Evolutionary conservation across 495 filamentous ascomycete genomes (phyloP).

Genomic region (Hypoxylon intermedium): DNA sequence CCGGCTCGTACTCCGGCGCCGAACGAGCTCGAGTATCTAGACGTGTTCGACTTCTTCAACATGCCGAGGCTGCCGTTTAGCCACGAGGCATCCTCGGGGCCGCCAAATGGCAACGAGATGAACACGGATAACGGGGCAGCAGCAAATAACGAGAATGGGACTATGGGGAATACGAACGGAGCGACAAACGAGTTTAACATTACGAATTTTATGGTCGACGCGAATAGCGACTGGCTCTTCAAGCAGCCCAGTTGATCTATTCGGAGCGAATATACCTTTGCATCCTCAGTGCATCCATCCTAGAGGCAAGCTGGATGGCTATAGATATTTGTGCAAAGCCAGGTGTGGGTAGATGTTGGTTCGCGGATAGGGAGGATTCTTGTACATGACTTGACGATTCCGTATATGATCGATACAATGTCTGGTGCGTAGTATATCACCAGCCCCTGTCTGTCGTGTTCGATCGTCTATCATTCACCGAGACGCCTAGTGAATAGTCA

Average conservation of each 20-base stretch:
- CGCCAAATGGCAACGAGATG: slow-evolving; percentile 35
- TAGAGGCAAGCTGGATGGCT: slow-evolving; percentile 5
- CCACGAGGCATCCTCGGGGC: slow-evolving; percentile 42
- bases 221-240: slow-evolving; percentile 68
- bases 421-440: too few species aligned
- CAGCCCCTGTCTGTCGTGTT: too few species aligned
- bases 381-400: too few species aligned
- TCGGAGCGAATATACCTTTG: not conserved
- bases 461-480: too few species aligned
- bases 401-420: too few species aligned
- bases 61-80: slow-evolving; percentile 72
- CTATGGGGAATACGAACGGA: slow-evolving; percentile 18
- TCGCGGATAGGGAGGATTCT: too few species aligned
- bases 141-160: slow-evolving; percentile 9
- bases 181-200: slow-evolving; percentile 65
- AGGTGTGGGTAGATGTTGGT: too few species aligned
- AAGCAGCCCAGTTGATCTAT: slow-evolving; percentile 47
- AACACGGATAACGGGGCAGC: slow-evolving; percentile 23
- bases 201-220: slow-evolving; percentile 70
- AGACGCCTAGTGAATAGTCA: too few species aligned
- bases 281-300: slow-evolving; percentile 10
- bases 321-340: too few species aligned
- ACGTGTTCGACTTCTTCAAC: slow-evolving; percentile 94
- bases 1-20: slow-evolving; percentile 69
- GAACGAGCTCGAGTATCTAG: slow-evolving; percentile 87